Base-by-base conservation (phyloP, 306 rosid genomes). In the Fragaria nilgerrensis region DNA sequence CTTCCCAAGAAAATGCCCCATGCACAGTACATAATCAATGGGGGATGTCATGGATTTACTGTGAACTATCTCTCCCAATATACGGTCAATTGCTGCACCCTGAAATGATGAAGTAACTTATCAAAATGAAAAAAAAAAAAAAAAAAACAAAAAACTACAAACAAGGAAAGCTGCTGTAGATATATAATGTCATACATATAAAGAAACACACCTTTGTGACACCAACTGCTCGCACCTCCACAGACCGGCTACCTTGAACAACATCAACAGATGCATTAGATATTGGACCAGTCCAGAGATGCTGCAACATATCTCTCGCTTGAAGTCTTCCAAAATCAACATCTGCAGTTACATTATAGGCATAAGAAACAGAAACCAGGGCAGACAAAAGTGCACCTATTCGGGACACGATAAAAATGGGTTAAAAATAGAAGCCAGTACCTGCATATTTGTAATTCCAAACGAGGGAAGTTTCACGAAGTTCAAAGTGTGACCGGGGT, bases 81-180 rank as follows among this genome's bases (percentile, higher is more conserved):
- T 95, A 75, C 98, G 96, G 81, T 95, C 98, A 68, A 95, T 91
- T 52, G 98, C 99, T 62, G 99, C 96, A 80, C 99, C 99, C 98
- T 96, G 83, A 77, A 77, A 64, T 37, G 55, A 73, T 36, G 41
- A 64, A 80, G 44, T 23, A 27, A 36, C 10, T 20, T 12, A 15
- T 44, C 6, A 36, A 8, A 19, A 17, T 17, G 6, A 6, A 52
- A 19, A 7, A 53, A 2, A 2, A 0, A 5, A 41, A 23, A 44
- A 41, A 41, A 8, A n/a, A n/a, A n/a, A n/a, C n/a, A n/a, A n/a
- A n/a, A 44, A 44, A 44, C 48, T 25, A 70, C 72, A 75, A 67
- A 36, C n/a, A 45, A 27, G 50, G 63, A 23, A 16, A 53, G 81
- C 36, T 64, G 13, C 79, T 23, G 68, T 13, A 39, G 69, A 67